phyloP scores from a whole-genome alignment of 2,329 filamentous ascomycete species.

The Fusarium nisikadoi region DNA sequence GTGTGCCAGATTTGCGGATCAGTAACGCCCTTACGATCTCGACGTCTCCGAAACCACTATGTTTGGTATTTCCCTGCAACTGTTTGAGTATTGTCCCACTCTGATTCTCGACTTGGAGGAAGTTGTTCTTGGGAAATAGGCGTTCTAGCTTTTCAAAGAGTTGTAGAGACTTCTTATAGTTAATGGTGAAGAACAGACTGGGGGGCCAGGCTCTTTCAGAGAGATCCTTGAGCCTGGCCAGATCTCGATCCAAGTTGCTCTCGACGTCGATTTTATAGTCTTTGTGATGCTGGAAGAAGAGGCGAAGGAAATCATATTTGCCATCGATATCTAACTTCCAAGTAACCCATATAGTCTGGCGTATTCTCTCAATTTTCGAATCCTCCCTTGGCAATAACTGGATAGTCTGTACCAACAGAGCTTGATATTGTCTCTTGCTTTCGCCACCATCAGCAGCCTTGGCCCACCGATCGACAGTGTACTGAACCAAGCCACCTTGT shows the following conservation, averaged over 20 bases:
- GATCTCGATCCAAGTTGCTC: slow-evolving; percentile 6
- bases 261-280: slow-evolving; percentile 40
- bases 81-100: slow-evolving; percentile 18
- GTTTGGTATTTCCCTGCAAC: background rate
- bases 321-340: background rate
- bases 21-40: slow-evolving; percentile 26
- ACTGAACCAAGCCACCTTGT: slow-evolving; percentile 12
- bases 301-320: slow-evolving; percentile 39
- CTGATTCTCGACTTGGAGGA: background rate
- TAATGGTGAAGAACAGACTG: slow-evolving; percentile 24
- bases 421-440: background rate
- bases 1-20: slow-evolving; percentile 12
- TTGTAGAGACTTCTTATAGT: slow-evolving; percentile 9
- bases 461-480: slow-evolving; percentile 26
- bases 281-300: slow-evolving; percentile 33
- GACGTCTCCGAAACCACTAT: slow-evolving; percentile 16
- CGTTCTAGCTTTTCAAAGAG: slow-evolving; percentile 33
- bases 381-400: background rate
- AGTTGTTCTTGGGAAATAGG: slow-evolving; percentile 24
- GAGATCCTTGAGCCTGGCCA: slow-evolving; percentile 3
- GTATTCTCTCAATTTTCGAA: background rate
- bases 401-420: slow-evolving; percentile 12
- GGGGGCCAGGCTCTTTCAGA: slow-evolving; percentile 21
- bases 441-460: background rate
- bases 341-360: background rate